phyloP scores from a whole-genome alignment of 768 basidiomycete species.

The Leccinum imitatum region DNA sequence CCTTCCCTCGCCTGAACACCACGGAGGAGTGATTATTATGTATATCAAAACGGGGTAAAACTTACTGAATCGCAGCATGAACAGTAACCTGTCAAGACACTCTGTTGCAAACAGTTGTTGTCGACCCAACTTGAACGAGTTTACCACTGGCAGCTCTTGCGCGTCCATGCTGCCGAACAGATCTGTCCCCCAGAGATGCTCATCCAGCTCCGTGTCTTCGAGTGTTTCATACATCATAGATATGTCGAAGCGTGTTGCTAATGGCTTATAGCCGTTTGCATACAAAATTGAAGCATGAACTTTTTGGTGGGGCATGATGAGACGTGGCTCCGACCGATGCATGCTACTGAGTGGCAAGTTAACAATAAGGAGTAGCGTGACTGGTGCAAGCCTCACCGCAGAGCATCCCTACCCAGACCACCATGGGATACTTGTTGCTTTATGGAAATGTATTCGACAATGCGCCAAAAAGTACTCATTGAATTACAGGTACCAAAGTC shows the following conservation, averaged over 20 bases:
- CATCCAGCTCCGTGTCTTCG: neutral
- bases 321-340: conserved; percentile 14
- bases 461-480: neutral
- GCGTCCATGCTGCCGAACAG: neutral
- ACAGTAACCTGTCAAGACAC: neutral
- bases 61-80: neutral
- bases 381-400: too few relatives aligned
- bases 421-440: neutral
- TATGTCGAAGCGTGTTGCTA: neutral
- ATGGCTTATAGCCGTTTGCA: neutral
- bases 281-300: neutral
- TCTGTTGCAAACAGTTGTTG: neutral
- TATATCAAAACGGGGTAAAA: neutral
- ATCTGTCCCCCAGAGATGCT: conserved; percentile 10
- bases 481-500: neutral
- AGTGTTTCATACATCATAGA: neutral
- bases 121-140: neutral
- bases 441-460: neutral
- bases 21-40: neutral
- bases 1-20: neutral
- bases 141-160: neutral
- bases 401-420: too few relatives aligned
- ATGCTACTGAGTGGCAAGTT: neutral
- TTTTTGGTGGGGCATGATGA: neutral
- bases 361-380: too few relatives aligned